phyloP scores from a whole-genome alignment of 345 rosid genomes.

The Dipteronia dyeriana region DNA sequence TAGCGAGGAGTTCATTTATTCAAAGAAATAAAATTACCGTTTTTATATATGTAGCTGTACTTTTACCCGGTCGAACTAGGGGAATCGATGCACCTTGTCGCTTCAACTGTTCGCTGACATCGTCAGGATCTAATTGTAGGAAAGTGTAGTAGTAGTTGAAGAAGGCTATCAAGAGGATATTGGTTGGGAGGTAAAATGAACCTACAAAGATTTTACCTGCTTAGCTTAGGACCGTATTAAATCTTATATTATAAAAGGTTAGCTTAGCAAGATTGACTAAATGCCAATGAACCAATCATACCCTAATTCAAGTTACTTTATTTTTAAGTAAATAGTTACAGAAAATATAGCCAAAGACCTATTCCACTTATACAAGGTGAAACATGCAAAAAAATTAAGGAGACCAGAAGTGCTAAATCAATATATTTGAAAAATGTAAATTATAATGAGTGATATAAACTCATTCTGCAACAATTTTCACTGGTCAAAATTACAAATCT shows the following conservation, averaged over 20 bases:
- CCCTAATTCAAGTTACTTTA: neutral
- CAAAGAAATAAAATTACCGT: conserved; percentile 51
- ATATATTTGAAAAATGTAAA: neutral
- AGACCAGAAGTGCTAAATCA: neutral
- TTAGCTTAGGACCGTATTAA: neutral
- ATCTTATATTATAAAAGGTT: neutral
- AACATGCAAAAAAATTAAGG: conserved; percentile 4
- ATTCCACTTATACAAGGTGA: neutral
- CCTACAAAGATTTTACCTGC: conserved; percentile 51
- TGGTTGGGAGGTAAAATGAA: conserved; percentile 87
- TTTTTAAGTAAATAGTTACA: neutral
- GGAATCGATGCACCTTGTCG: conserved; percentile 98
- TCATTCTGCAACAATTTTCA: conserved; percentile 22
- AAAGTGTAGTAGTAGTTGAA: conserved; percentile 98
- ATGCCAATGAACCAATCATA: neutral
- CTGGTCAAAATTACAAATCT: conserved; percentile 20
- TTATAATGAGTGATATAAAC: neutral
- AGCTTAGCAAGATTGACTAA: neutral
- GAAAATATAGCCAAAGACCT: neutral
- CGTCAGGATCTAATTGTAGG: conserved; percentile 96
- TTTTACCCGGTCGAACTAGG: conserved; percentile 92
- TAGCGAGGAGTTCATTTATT: neutral
- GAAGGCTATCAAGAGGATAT: conserved; percentile 89
- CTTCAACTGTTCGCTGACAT: conserved; percentile 96
- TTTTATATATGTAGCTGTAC: conserved; percentile 80